These are phyloP conservation scores for Nicotiana sylvestris DNA, from an alignment of 257 asterid genomes.

Conservation along the genomic window DNA sequence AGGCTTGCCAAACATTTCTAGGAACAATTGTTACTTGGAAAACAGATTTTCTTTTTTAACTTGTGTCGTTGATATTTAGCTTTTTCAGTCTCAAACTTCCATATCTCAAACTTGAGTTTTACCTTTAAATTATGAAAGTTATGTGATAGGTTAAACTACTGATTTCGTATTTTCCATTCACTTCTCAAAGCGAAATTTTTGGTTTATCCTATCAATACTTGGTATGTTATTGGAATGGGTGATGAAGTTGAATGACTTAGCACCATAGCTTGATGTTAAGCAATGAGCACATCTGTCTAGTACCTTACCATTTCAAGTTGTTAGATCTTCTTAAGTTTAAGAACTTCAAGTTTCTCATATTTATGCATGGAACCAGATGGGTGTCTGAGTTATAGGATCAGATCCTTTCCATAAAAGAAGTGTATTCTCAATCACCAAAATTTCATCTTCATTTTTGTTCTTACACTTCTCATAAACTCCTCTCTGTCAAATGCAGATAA, in stretches of 20 bases:
- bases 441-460: background rate
- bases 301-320: background rate
- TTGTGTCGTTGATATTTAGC: background rate
- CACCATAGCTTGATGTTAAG: background rate
- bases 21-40: background rate
- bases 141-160: background rate
- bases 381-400: background rate
- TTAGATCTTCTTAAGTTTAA: background rate
- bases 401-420: background rate
- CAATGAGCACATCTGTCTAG: conserved; percentile 5
- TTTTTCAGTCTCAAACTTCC: background rate
- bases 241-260: background rate
- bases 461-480: background rate
- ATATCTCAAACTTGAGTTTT: background rate
- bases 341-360: background rate
- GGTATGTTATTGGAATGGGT: background rate
- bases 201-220: background rate
- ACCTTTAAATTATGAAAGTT: background rate
- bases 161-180: background rate
- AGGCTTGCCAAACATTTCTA: background rate
- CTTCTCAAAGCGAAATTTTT: background rate
- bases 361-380: background rate
- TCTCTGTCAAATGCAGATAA: conserved; percentile 56
- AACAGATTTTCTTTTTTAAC: background rate
- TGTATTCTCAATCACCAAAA: background rate